Evolutionary conservation across 2,329 filamentous ascomycete species (phyloP), one percentile per base, ranked within the genome.

Genomic region (Aspergillus sp.): DNA sequence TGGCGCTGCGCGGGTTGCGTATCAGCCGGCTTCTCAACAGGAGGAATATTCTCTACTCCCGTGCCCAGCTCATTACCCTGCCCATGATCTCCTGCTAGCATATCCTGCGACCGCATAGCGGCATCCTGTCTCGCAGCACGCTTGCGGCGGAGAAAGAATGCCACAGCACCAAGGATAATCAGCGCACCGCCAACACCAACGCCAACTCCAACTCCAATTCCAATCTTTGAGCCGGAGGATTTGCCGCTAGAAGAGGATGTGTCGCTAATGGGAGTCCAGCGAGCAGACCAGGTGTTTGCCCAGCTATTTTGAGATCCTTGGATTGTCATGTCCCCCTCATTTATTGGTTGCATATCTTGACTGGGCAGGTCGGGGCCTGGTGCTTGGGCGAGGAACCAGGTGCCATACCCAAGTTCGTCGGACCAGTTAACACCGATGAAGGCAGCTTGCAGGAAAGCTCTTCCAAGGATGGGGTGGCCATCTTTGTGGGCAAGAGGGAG

Each of bases 201-300:
- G 27, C 53, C 57, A 11, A 61, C 44, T 1, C 53, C 58, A 11
- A 61, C 44, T 1, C 53, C 58, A 28, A 61, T 59, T 4, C 55
- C 60, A 28, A 50, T 54, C 38, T 60, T 61, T 0, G 56, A 56
- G 3, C 58, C 60, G 7, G 51, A 59, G 2, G 60, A 56, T 7
- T n/a, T n/a, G n/a, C n/a, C n/a, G n/a, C n/a, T n/a, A 12, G 33
- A 7, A 34, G 33, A 10, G 33, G 33, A 10, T 10, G 33, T 12
- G 33, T 32, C 4, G 30, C 30, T 4, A 32, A 3, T 12, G 33
- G 33, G 33, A 6, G 3, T 34, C 33, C 33, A 34, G 3, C 12
- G 1, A 10, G 3, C 5, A 12, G 9, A 11, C 33, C 33, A 34
- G n/a, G 33, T 34, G 33, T 9, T 12, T 7, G 5, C n/a, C 33